Conservation (phyloP, 306 rosid genomes). For the Gastrolobium villosum region DNA sequence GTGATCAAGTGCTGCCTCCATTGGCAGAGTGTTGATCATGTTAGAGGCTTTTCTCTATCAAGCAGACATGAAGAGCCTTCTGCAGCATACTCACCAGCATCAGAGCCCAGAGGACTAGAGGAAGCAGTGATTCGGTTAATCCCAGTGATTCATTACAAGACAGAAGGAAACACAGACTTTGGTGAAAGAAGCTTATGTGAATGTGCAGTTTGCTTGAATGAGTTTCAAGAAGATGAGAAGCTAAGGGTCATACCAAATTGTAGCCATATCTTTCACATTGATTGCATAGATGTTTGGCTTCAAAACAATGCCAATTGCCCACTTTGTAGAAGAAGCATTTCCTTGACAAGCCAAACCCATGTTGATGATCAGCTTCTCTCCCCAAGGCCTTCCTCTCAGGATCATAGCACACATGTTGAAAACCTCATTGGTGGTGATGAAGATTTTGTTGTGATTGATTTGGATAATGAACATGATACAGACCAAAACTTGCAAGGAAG, state of each 20-base stretch:
- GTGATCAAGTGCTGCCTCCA: constrained; percentile 83
- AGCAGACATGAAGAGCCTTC: constrained; percentile 47
- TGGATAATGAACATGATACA: constrained; percentile 44
- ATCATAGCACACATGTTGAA: constrained; percentile 47
- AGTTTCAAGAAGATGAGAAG: constrained; percentile 72
- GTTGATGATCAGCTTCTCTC: constrained; percentile 45
- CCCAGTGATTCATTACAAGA: constrained; percentile 67
- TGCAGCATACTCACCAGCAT: constrained; percentile 41
- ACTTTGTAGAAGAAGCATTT: constrained; percentile 74
- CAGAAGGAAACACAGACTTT: constrained; percentile 25
- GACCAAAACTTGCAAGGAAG: constrained; percentile 50
- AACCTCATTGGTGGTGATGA: constrained; percentile 48
- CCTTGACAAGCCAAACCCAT: constrained; percentile 41
- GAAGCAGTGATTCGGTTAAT: constrained; percentile 69
- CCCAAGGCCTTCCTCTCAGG: constrained; percentile 60
- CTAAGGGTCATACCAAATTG: constrained; percentile 78
- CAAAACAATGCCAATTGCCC: constrained; percentile 84
- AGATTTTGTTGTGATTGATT: constrained; percentile 73
- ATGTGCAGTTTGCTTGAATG: constrained; percentile 81
- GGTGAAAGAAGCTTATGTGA: constrained; percentile 47
- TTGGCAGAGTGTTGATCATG: constrained; percentile 64
- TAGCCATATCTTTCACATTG: constrained; percentile 79
- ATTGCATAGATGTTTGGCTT: constrained; percentile 90
- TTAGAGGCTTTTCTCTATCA: constrained; percentile 57
- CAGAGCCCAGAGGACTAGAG: constrained; percentile 61